Conservation (phyloP, 345 rosid genomes). For the Toxicodendron radicans region DNA sequence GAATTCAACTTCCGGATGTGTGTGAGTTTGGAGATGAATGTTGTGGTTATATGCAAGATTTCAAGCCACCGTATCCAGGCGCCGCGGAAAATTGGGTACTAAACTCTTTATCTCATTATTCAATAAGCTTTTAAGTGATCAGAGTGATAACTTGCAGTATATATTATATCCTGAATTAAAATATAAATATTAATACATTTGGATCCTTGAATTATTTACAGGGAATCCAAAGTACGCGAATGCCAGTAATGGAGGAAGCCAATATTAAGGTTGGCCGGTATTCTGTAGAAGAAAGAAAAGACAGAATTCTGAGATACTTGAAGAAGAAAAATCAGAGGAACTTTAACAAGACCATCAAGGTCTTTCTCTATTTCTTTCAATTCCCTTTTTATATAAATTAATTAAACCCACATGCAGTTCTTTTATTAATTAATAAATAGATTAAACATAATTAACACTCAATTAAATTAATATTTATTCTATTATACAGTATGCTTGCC, state of each 20-base stretch:
- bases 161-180: too few relatives aligned
- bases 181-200: too few relatives aligned
- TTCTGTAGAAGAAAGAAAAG: slow-evolving; percentile 81
- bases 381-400: too few relatives aligned
- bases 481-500: slow-evolving; percentile 71
- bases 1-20: slow-evolving; percentile 31
- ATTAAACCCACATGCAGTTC: background rate
- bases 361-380: slow-evolving; percentile 6
- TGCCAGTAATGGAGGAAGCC: slow-evolving; percentile 35
- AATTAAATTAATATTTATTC: too few relatives aligned
- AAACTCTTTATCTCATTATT: background rate
- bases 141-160: too few relatives aligned
- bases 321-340: slow-evolving; percentile 93
- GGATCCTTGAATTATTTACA: slow-evolving; percentile 1
- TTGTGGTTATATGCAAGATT: slow-evolving; percentile 39
- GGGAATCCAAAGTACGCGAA: slow-evolving; percentile 46
- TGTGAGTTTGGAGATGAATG: slow-evolving; percentile 54
- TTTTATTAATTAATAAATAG: background rate
- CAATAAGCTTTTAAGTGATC: background rate
- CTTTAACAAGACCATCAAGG: slow-evolving; percentile 94
- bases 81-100: slow-evolving; percentile 44
- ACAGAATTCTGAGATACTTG: slow-evolving; percentile 77
- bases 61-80: slow-evolving; percentile 43
- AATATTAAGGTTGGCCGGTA: slow-evolving; percentile 65
- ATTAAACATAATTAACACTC: too few relatives aligned